These are phyloP conservation scores for Eucalyptus marginata DNA, from an alignment of 345 rosid species.

Conservation along the genomic window DNA sequence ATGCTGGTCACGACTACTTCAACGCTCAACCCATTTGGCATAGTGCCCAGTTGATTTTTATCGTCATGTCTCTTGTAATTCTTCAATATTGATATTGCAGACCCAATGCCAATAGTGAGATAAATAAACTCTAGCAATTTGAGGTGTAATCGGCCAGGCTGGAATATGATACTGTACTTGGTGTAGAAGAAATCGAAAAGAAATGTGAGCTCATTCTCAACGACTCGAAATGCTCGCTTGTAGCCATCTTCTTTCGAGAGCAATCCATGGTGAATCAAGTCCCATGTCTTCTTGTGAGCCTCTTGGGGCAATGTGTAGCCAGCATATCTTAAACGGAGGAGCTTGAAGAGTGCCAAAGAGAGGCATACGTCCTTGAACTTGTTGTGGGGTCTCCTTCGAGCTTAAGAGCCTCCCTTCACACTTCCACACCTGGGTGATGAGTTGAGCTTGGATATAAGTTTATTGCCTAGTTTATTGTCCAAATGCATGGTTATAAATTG, in stretches of 20 bases:
- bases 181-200: background rate
- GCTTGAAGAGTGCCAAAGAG: background rate
- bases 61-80: background rate
- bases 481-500: background rate
- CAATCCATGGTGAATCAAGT: background rate
- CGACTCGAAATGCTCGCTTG: background rate
- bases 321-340: background rate
- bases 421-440: background rate
- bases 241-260: background rate
- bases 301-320: background rate
- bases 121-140: background rate
- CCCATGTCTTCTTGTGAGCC: background rate
- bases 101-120: background rate
- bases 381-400: background rate
- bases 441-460: background rate
- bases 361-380: background rate
- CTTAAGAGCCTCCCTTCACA: background rate
- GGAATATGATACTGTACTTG: background rate
- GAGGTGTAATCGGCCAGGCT: fast-evolving
- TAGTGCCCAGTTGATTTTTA: no score
- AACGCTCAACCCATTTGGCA: background rate
- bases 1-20: background rate
- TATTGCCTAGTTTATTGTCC: background rate
- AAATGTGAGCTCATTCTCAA: background rate
- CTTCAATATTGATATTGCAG: background rate